Evolutionary conservation across 768 basidiomycete species (phyloP).

Genomic region (Hygrophorus russula): DNA sequence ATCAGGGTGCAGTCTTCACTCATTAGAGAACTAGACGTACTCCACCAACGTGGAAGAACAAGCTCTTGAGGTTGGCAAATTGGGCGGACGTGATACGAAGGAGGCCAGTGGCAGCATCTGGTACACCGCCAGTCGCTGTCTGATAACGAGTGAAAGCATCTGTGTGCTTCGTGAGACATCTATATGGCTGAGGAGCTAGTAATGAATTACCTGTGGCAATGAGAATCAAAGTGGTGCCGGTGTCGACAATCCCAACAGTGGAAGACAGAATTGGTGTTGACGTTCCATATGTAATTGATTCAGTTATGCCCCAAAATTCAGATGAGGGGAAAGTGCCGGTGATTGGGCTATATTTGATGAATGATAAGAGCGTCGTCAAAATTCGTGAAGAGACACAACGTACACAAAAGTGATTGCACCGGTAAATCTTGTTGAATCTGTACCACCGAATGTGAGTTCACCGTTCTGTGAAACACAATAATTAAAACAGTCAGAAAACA

Average conservation of each 20-base stretch:
- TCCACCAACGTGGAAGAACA: slow-evolving; percentile 44
- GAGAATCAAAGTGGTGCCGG: slow-evolving; percentile 22
- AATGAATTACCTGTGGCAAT: slow-evolving; percentile 12
- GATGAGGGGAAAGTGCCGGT: slow-evolving; percentile 18
- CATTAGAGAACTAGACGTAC: no score
- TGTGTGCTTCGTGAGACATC: not conserved
- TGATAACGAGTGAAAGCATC: slow-evolving; percentile 33
- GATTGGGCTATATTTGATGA: slow-evolving; percentile 19
- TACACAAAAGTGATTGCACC: slow-evolving; percentile 14
- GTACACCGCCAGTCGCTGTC: slow-evolving; percentile 31
- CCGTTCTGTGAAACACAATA: no score
- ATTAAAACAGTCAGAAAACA: no score
- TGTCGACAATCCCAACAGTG: slow-evolving; percentile 31
- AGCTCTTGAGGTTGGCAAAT: slow-evolving; percentile 37
- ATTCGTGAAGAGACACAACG: slow-evolving; percentile 17
- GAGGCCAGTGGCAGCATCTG: slow-evolving; percentile 32
- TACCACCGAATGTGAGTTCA: no score
- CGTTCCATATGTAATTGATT: slow-evolving; percentile 25
- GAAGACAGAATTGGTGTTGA: slow-evolving; percentile 16
- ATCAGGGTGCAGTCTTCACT: no score
- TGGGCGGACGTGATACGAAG: slow-evolving; percentile 40
- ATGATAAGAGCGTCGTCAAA: slow-evolving; percentile 10
- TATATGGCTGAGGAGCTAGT: not conserved
- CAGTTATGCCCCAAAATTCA: slow-evolving; percentile 33
- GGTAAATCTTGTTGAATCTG: not conserved